phyloP scores from a whole-genome alignment of 352 stramenopile species.

The Halophytophthora polymorphica region DNA sequence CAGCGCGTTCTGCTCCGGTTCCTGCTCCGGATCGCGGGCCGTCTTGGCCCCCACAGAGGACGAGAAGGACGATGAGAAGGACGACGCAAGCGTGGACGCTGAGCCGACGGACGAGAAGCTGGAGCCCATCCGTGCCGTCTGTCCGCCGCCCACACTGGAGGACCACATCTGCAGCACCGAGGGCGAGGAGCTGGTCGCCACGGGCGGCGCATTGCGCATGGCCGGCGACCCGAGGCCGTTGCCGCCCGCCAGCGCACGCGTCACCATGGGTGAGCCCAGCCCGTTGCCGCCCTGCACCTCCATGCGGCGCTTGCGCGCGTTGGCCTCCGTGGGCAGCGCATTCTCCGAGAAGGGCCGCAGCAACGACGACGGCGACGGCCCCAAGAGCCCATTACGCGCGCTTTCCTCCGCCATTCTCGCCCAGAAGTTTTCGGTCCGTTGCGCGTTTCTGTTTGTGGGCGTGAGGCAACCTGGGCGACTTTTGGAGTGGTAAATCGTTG shows the following conservation, averaged over 20 bases:
- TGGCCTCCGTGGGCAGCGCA: not conserved
- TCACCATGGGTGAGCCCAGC: slow-evolving; percentile 14
- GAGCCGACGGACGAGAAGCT: slow-evolving; percentile 15
- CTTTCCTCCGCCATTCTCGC: slow-evolving; percentile 19
- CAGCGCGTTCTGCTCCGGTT: slow-evolving; percentile 23
- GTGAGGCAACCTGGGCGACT: no score
- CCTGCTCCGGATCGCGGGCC: slow-evolving; percentile 29
- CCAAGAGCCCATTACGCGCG: slow-evolving; percentile 1
- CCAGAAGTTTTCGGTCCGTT: slow-evolving; percentile 5
- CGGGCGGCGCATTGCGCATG: slow-evolving; percentile 1
- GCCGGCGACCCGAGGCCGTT: slow-evolving; percentile 9
- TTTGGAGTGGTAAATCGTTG: no score
- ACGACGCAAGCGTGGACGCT: slow-evolving; percentile 16
- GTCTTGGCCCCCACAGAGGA: slow-evolving; percentile 7
- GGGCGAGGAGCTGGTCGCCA: slow-evolving; percentile 8
- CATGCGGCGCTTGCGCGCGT: slow-evolving; percentile 24
- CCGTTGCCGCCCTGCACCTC: slow-evolving; percentile 13
- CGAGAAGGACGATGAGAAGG: slow-evolving; percentile 20
- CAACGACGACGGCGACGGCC: slow-evolving; percentile 9
- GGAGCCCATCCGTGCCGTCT: slow-evolving; percentile 2
- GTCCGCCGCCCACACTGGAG: slow-evolving; percentile 4
- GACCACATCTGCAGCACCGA: slow-evolving; percentile 28
- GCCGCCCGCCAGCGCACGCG: slow-evolving; percentile 5
- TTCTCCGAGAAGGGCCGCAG: slow-evolving; percentile 20
- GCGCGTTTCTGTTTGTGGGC: slow-evolving; percentile 1